Evolutionary conservation across 2,329 filamentous ascomycete genomes (phyloP).

Genomic region (Fusarium heterosporum): DNA sequence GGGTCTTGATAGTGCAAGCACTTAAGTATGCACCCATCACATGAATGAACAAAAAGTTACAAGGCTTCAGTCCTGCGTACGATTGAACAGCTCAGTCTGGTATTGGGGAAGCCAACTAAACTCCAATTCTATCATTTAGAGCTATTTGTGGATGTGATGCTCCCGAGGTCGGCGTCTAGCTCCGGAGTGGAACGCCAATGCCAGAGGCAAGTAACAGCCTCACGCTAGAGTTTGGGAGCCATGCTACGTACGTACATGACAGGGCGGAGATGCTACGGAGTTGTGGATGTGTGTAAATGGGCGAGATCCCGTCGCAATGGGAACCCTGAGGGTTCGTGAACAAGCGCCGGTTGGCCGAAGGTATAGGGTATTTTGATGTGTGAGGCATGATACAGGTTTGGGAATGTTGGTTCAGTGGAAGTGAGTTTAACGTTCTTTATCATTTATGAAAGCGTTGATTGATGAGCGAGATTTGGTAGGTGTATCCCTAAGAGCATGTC

Average conservation of each 20-base stretch:
- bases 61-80: neutral
- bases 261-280: slow-evolving; percentile 36
- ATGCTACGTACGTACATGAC: neutral
- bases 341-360: slow-evolving; percentile 10
- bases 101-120: neutral
- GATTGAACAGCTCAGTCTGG: neutral
- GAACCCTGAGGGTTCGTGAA: slow-evolving; percentile 31
- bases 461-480: neutral
- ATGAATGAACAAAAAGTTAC: neutral
- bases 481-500: no score
- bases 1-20: slow-evolving; percentile 15
- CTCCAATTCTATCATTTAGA: neutral
- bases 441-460: neutral
- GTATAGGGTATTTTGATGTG: neutral
- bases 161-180: slow-evolving; percentile 26
- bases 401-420: neutral
- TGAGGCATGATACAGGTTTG: neutral
- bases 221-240: neutral
- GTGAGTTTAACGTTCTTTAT: neutral
- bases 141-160: neutral
- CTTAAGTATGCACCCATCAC: slow-evolving; percentile 8
- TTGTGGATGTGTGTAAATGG: slow-evolving; percentile 13
- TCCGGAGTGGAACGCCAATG: slow-evolving; percentile 16
- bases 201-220: slow-evolving; percentile 15
- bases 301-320: slow-evolving; percentile 2